Base-by-base conservation (phyloP, 306 rosid species). In the Vigna hirtella region DNA sequence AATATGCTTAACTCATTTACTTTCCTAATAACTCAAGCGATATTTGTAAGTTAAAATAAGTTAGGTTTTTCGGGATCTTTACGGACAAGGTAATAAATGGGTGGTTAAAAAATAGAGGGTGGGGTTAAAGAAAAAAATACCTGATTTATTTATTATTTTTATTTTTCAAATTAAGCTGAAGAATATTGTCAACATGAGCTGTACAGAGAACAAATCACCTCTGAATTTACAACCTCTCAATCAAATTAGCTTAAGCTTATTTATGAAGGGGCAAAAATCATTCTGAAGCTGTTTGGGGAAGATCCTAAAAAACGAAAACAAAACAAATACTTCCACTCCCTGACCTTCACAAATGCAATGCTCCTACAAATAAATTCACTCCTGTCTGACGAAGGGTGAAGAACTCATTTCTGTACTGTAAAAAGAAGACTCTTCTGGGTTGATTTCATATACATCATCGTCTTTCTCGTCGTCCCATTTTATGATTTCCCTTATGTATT, bases 381-480 rank as follows among this genome's bases (percentile, higher is more conserved):
- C 96, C 59, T 85, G 89, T 80, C 91, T 82, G 66, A 85, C 17
- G 32, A 64, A 56, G 3, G 91, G 97, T 49, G 94, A 85, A 32
- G 89, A 85, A 76, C 97, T 89, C 83, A 77, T 71, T 79, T 91
- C 97, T 36, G 96, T 91, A 66, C 91, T 87, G 85, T 88, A 93
- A 79, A 85, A 89, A 55, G 98, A 89, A 47, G 98, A 93, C 55
- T 93, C 98, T 4, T 91, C 98, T 18, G 55, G 87, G 49, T 76
- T 72, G 30, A 79, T 73, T 56, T 85, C 93, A 65, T 82, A 89
- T 61, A 86, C 24, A 52, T 85, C 88, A 5, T 91, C 94, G 74
- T 84, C 85, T 79, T 91, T 93, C 83, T 91, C 94, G 73, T 89
- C 98, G 75, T 89, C 88, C 98, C 98, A 93, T 81, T 83, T 91